Evolutionary conservation across 306 rosid genomes (phyloP).

Genomic region (Morella rubra): DNA sequence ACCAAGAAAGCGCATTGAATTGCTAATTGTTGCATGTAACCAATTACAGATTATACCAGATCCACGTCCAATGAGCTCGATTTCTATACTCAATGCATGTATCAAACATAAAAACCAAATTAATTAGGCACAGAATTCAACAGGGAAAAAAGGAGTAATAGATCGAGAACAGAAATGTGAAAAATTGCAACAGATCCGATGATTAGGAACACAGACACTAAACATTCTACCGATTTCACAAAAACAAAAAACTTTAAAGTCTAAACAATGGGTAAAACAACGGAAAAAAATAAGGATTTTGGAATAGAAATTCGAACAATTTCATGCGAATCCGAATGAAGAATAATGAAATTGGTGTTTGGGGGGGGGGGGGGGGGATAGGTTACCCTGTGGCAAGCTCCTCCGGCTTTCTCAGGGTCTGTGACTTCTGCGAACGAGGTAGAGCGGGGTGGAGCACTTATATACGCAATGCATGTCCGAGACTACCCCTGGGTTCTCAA

Average conservation of each 20-base stretch:
- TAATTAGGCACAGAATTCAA: neutral
- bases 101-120: constrained; percentile 6
- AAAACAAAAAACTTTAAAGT: constrained; percentile 12
- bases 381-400: neutral
- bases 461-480: constrained; percentile 51
- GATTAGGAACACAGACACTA: neutral
- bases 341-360: neutral
- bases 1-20: constrained; percentile 1
- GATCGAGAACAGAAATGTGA: constrained; percentile 15
- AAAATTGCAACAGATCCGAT: constrained; percentile 43
- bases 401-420: constrained; percentile 11
- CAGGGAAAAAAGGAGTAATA: constrained; percentile 4
- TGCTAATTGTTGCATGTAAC: constrained; percentile 10
- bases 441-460: constrained; percentile 32
- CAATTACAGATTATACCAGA: constrained; percentile 35
- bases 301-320: neutral
- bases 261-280: constrained; percentile 13
- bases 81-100: constrained; percentile 16
- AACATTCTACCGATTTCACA: constrained; percentile 19
- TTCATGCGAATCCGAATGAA: constrained; percentile 19
- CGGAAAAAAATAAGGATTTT: neutral
- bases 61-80: constrained; percentile 21
- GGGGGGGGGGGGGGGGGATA: no score
- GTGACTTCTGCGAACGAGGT: constrained; percentile 17
- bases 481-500: constrained; percentile 19